Percentiles rank a stretch among this genome's conserved stretches.
These are phyloP conservation scores for Hanseniaspora lachancei DNA, from an alignment of 805 yeast genomes.

Conservation along the genomic window DNA sequence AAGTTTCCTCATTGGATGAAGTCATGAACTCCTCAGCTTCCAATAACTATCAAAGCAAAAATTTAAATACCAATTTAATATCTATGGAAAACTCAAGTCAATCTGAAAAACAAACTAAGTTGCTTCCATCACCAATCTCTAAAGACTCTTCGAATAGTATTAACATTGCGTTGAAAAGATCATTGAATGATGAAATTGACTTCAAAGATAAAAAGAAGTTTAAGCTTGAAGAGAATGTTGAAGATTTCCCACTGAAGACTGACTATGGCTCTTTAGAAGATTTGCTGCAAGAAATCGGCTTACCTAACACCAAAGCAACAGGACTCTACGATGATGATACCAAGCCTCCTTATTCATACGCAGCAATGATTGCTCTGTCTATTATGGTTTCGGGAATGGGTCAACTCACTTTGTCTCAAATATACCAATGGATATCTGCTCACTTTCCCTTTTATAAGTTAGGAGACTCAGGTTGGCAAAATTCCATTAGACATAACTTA, in stretches of 20 bases:
- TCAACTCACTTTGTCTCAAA: slow-evolving; percentile 66
- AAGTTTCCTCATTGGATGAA: neutral
- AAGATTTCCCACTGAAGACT: slow-evolving; percentile 10
- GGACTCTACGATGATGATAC: slow-evolving; percentile 17
- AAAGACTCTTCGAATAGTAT: neutral
- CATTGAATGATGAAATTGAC: neutral
- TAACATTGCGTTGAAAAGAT: neutral
- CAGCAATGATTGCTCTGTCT: slow-evolving; percentile 86
- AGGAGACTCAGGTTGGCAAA: slow-evolving; percentile 93
- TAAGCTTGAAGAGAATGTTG: slow-evolving; percentile 15
- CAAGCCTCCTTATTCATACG: slow-evolving; percentile 92
- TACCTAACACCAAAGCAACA: slow-evolving; percentile 9
- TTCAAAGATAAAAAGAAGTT: slow-evolving; percentile 12
- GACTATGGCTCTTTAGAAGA: slow-evolving; percentile 11
- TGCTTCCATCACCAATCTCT: neutral
- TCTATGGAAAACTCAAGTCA: neutral
- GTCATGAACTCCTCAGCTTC: neutral
- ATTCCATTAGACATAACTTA: slow-evolving; percentile 86
- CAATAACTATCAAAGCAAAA: neutral
- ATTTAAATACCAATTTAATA: neutral
- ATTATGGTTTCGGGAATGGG: slow-evolving; percentile 64
- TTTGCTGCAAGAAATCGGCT: slow-evolving; percentile 5
- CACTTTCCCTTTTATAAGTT: slow-evolving; percentile 72
- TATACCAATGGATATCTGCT: slow-evolving; percentile 81
- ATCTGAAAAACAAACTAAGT: neutral